Conservation (phyloP, 176 grass and related monocot genomes). For the Saccharum spontaneum region DNA sequence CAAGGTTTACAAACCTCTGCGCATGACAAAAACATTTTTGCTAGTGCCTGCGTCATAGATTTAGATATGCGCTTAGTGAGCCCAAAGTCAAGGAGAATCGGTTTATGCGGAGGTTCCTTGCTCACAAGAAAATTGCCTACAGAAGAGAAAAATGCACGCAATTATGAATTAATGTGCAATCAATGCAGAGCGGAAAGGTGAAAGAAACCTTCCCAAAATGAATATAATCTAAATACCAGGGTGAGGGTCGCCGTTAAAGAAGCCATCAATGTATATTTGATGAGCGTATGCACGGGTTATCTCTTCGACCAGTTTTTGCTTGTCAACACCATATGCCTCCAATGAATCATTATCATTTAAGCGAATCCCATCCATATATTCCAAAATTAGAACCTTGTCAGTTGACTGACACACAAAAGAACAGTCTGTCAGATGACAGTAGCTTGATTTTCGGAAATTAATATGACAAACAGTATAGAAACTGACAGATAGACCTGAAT, state of each 20-base stretch:
- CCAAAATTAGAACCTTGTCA: conserved; percentile 79
- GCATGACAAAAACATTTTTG: conserved; percentile 97
- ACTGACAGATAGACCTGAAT: conserved; percentile 63
- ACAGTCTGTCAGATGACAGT: conserved; percentile 23
- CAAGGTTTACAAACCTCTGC: conserved; percentile 63
- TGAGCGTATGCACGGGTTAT: conserved; percentile 97
- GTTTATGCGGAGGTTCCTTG: conserved; percentile 85
- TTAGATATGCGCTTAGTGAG: conserved; percentile 83
- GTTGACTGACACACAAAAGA: conserved; percentile 68
- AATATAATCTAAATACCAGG: conserved; percentile 62
- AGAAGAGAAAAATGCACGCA: conserved; percentile 16
- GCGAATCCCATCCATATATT: conserved; percentile 98
- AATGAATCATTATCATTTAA: conserved; percentile 80
- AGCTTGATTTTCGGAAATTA: conserved; percentile 24
- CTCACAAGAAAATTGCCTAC: conserved; percentile 97
- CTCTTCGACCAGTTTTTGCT: conserved; percentile 92
- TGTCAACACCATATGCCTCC: conserved; percentile 82
- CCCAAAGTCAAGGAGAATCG: conserved; percentile 98
- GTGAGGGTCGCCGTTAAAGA: conserved; percentile 98
- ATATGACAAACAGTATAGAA: conserved; percentile 22
- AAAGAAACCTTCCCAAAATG: conserved; percentile 19
- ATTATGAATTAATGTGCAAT: conserved; percentile 2
- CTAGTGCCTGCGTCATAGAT: conserved; percentile 84
- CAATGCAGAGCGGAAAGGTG: neutral
- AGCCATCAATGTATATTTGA: conserved; percentile 97